Evolutionary conservation across 2,329 filamentous ascomycete genomes (phyloP).

Genomic region (Metarhizium anisopliae): DNA sequence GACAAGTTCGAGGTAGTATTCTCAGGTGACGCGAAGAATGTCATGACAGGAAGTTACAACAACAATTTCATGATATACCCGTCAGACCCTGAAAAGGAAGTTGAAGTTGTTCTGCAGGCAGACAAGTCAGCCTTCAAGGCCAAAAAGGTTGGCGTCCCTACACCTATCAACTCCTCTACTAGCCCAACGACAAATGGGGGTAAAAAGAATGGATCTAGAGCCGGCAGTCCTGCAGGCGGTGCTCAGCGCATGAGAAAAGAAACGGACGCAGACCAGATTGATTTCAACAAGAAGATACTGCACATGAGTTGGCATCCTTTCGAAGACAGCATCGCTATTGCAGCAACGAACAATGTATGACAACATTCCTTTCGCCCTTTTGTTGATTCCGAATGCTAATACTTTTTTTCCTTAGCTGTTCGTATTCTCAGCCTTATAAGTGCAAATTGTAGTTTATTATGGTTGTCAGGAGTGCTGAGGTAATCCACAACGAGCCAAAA

Average conservation of each 20-base stretch:
- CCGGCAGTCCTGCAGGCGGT: constrained; percentile 74
- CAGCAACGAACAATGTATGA: constrained; percentile 97
- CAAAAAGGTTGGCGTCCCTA: constrained; percentile 97
- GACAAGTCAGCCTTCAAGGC: constrained; percentile 99
- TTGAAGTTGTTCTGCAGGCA: constrained; percentile 92
- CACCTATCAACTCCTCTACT: constrained; percentile 79
- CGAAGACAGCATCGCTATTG: constrained; percentile 98
- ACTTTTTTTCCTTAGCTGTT: constrained; percentile 48
- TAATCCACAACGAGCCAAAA: background rate
- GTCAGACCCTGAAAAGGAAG: constrained; percentile 89
- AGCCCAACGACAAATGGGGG: constrained; percentile 64
- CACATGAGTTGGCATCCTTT: constrained; percentile 99
- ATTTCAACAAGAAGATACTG: constrained; percentile 99
- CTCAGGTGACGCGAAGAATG: constrained; percentile 95
- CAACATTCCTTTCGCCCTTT: background rate
- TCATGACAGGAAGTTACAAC: constrained; percentile 99
- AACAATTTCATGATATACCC: constrained; percentile 99
- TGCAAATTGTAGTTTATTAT: background rate
- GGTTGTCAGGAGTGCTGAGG: background rate
- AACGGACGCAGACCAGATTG: constrained; percentile 97
- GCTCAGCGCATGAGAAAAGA: constrained; percentile 94
- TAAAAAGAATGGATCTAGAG: constrained; percentile 84
- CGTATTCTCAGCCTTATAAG: constrained; percentile 67
- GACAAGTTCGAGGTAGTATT: constrained; percentile 99
- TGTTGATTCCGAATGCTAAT: background rate